Conservation (phyloP, 441 rosid genomes). For the Kokia cookei region DNA sequence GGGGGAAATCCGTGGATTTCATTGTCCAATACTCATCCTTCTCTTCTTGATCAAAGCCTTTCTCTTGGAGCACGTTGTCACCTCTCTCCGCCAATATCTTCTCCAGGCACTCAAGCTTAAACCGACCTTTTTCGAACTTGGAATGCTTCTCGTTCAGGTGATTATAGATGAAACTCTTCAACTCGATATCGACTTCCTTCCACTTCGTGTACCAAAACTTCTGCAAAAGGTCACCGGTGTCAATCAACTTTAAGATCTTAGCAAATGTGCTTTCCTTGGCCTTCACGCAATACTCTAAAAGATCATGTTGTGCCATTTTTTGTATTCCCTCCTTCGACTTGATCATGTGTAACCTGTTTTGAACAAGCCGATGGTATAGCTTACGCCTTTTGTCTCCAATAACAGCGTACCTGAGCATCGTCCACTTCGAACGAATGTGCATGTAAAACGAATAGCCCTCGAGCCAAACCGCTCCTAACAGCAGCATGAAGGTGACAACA, state of each 20-base stretch:
- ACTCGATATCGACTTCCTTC: neutral
- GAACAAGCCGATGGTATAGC: neutral
- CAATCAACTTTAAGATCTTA: neutral
- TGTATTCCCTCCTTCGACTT: constrained; percentile 19
- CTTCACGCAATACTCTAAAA: constrained; percentile 19
- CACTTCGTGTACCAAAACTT: neutral
- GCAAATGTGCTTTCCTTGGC: neutral
- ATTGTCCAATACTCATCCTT: neutral
- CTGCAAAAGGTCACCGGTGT: neutral
- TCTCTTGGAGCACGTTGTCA: neutral
- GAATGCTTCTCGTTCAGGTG: constrained; percentile 15
- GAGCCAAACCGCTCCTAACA: constrained; percentile 29
- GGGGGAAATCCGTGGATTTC: neutral
- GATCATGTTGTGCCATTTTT: constrained; percentile 22
- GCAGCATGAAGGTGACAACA: constrained; percentile 27
- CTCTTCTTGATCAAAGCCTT: neutral
- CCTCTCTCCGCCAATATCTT: neutral
- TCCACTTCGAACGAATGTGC: constrained; percentile 29
- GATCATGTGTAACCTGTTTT: neutral
- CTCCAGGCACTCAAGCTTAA: neutral
- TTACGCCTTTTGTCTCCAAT: neutral
- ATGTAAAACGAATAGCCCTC: constrained; percentile 22
- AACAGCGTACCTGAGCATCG: constrained; percentile 1
- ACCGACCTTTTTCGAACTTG: neutral
- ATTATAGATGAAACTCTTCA: constrained; percentile 23